A percentile compares a stretch with the other conserved stretches of the same genome.
Conservation (phyloP, 805 yeast species). For the Zygotorulaspora florentina region DNA sequence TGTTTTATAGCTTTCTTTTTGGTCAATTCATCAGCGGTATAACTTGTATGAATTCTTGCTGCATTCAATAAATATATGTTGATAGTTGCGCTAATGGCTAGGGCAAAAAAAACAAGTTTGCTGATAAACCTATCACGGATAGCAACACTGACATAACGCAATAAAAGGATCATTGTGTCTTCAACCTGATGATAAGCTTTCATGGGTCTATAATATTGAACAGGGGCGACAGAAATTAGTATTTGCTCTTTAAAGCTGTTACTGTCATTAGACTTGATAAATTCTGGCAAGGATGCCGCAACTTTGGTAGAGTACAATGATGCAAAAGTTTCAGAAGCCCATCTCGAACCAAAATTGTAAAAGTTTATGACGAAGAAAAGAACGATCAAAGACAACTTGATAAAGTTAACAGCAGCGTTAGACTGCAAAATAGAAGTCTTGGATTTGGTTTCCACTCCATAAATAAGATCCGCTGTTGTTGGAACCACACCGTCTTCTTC, state of each 20-base stretch:
- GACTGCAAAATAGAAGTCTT: slow-evolving; percentile 30
- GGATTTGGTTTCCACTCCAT: slow-evolving; percentile 21
- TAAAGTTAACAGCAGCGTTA: slow-evolving; percentile 45
- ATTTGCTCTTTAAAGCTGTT: slow-evolving; percentile 42
- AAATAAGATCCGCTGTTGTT: slow-evolving; percentile 67
- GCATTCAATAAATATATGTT: slow-evolving; percentile 84
- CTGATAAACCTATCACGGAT: slow-evolving; percentile 78
- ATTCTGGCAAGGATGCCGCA: slow-evolving; percentile 43
- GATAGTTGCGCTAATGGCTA: slow-evolving; percentile 70
- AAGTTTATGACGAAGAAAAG: slow-evolving; percentile 60
- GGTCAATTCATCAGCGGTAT: slow-evolving; percentile 33
- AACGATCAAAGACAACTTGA: slow-evolving; percentile 57
- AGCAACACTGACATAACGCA: slow-evolving; percentile 58
- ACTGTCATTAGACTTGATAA: slow-evolving; percentile 26
- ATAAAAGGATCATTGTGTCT: slow-evolving; percentile 46
- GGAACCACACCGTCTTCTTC: slow-evolving; percentile 89
- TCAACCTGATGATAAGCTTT: slow-evolving; percentile 55
- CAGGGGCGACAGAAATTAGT: slow-evolving; percentile 54
- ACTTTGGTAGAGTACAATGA: slow-evolving; percentile 29
- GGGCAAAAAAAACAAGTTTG: slow-evolving; percentile 66
- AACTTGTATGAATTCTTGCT: slow-evolving; percentile 59
- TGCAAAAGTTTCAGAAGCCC: slow-evolving; percentile 53
- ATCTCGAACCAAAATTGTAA: slow-evolving; percentile 66
- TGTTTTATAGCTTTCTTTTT: slow-evolving; percentile 17
- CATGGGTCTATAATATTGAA: slow-evolving; percentile 54